Evolutionary conservation across 768 basidiomycete genomes (phyloP).

Genomic region (Mycena capillaripes): DNA sequence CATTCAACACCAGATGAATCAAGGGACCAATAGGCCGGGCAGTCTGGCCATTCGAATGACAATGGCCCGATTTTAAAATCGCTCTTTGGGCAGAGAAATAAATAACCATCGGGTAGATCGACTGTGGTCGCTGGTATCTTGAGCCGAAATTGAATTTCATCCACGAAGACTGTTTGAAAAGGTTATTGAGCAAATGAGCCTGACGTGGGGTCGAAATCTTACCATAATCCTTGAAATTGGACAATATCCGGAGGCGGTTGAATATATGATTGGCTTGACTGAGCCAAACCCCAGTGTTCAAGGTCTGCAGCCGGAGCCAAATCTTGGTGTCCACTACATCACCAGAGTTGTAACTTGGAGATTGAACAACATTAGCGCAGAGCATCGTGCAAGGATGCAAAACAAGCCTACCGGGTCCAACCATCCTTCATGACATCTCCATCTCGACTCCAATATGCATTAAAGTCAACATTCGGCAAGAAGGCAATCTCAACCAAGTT

Average conservation of each 20-base stretch:
- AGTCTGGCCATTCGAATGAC: not conserved
- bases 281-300: too few relatives aligned
- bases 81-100: not conserved
- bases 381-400: too few relatives aligned
- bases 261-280: not conserved
- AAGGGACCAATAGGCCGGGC: not conserved
- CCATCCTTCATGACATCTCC: too few relatives aligned
- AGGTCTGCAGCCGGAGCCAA: too few relatives aligned
- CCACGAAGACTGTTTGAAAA: not conserved
- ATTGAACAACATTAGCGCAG: too few relatives aligned
- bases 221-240: not conserved
- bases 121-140: not conserved
- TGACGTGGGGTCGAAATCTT: not conserved
- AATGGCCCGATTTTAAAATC: not conserved
- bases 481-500: too few relatives aligned
- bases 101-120: not conserved
- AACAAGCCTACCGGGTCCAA: too few relatives aligned
- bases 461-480: too few relatives aligned
- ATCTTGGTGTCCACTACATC: too few relatives aligned
- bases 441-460: too few relatives aligned
- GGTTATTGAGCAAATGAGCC: not conserved
- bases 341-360: too few relatives aligned
- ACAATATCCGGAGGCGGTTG: not conserved
- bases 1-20: not conserved
- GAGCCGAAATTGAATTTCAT: not conserved